Evolutionary conservation across 1,139 yeast species (phyloP), one percentile per base, ranked within the genome.

Genomic region (Suhomyces terraborum): DNA sequence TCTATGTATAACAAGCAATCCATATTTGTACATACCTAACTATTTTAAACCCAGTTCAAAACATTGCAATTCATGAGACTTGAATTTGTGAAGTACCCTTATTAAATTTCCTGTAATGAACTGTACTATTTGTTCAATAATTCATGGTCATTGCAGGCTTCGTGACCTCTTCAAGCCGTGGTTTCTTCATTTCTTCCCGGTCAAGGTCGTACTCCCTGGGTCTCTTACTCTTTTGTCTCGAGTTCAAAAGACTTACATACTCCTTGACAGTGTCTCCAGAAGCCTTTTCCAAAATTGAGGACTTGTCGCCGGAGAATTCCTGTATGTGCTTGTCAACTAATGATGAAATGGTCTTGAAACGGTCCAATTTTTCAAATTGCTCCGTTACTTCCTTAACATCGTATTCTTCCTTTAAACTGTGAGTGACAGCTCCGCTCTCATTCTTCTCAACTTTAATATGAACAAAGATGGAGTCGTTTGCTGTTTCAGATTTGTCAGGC

Each of bases 221-320:
- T 22, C 31, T 38, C 29, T 47, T 47, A 37, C 45, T 49, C 17
- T 32, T 43, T 8, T 26, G 28, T 23, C 33, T 49, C 8, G 43
- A 38, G 25, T 42, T 41, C 20, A 41, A 29, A 12, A 31, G 16
- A 8, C 19, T 16, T 9, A 36, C 42, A 23, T 42, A 42, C 14
- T 42, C 45, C 7, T 26, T 35, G 6, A 43, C 32, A 3, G 42
- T 28, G 6, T 38, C 37, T 12, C 20, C n/a, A 13, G 23, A 17
- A 4, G 35, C 22, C 8, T 22, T 19, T 8, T 32, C 17, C 3
- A 38, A 10, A 8, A 19, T 9, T 5, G 5, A 3, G 13, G 10
- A n/a, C 5, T 7, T 17, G 4, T 35, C 43, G 2, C 28, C 41
- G 4, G 27, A 8, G 22, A 4, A 18, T 8, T 33, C 37, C 16